A percentile compares a stretch with the other conserved stretches of the same genome.
Conservation (phyloP, 2,329 filamentous ascomycete species). For the Colletotrichum sojae region DNA sequence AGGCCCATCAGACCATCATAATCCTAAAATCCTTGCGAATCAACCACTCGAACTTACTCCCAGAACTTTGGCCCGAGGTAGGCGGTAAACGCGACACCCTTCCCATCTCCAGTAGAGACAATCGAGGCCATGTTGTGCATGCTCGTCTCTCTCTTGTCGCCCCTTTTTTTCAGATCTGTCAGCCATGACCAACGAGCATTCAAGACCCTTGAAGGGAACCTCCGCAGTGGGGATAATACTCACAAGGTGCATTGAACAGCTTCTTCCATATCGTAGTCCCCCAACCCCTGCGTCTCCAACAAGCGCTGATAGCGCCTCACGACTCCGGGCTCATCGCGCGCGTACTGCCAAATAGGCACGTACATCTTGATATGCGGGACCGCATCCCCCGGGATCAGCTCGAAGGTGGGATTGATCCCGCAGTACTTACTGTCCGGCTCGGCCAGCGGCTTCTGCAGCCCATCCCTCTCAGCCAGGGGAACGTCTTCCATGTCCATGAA, state of each 20-base stretch:
- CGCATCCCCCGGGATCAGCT: not conserved
- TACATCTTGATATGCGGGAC: constrained; percentile 19
- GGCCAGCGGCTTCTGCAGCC: constrained; percentile 1
- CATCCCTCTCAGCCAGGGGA: not conserved
- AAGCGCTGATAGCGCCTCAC: constrained; percentile 18
- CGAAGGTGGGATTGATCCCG: not conserved
- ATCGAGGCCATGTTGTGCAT: constrained; percentile 8
- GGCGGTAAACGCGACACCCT: not conserved
- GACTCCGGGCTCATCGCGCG: constrained; percentile 11
- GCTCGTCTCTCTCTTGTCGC: not conserved
- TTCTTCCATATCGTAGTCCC: not conserved
- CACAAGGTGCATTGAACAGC: constrained; percentile 4
- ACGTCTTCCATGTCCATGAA: constrained; percentile 8
- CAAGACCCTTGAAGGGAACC: not conserved
- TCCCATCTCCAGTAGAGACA: not conserved
- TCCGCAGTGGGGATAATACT: not conserved
- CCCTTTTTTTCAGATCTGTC: not conserved
- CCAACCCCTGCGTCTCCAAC: not conserved
- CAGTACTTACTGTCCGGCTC: constrained; percentile 20
- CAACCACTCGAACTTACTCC: not conserved
- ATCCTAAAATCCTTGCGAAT: not conserved
- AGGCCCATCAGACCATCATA: too few species aligned
- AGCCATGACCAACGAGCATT: not conserved
- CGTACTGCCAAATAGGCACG: constrained; percentile 15
- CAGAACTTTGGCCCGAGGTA: constrained; percentile 9